Base-by-base conservation (phyloP, 2,329 filamentous ascomycete genomes). In the Malbranchea cinnamomea region DNA sequence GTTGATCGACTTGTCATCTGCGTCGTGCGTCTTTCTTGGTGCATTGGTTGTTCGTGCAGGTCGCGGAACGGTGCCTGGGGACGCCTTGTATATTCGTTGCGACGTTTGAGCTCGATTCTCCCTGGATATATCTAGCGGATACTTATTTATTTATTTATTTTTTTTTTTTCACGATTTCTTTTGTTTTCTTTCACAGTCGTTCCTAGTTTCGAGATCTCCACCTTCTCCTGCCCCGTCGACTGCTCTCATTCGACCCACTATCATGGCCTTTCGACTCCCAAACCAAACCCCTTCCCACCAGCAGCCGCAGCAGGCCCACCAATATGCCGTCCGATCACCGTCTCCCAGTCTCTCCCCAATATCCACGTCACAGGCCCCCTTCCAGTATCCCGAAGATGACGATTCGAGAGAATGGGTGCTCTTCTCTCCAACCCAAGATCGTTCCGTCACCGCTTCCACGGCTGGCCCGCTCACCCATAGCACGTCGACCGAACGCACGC, bases 381-480 rank as follows among this genome's bases (percentile, higher is more conserved):
- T 31, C 46, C n/a, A 33, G 42, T 6, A 33, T 41, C 54, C 60
- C 12, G 48, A 57, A 24, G 58, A 73, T 36, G 73, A 80, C 37
- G 78, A 85, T 41, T 78, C 81, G 8, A 78, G 89, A 54, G 87
- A 92, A 68, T 98, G 89, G 89, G 78, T 95, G 32, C 72, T 98
- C 40, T 98, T 98, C 62, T 81, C 84, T 5, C 82, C 82, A 2
- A 66, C 67, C 11, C 33, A 40, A 17, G 4, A n/a, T n/a, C n/a
- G n/a, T n/a, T n/a, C n/a, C n/a, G n/a, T n/a, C n/a, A n/a, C 29
- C 17, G 34, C 35, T 10, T 14, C 11, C 5, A 76, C 78, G 12
- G 67, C 67, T 7, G 74, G 74, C 4, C 74, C 78, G 37, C 67
- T 75, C 30, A 81, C 75, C 25, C 74, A 68, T 35, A 74, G 80